Evolutionary conservation across 352 stramenopile species (phyloP), one percentile per base, ranked within the genome.

Genomic region (Phytophthora boehmeriae): DNA sequence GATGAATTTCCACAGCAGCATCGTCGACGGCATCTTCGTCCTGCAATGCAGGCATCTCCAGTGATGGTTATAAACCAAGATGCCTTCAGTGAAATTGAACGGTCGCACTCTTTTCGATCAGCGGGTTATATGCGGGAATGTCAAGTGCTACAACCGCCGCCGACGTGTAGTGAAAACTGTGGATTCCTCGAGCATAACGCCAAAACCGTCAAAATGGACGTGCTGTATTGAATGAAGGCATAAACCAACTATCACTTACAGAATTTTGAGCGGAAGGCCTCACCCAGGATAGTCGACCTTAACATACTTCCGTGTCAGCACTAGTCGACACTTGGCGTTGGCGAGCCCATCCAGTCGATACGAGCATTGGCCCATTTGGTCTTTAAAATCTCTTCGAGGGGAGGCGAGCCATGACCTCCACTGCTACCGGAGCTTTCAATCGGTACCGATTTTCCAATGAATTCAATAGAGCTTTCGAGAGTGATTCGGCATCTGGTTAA

Each of bases 371-470:
- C 65, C 86, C 86, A 95, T 54, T 89, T 90, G 30, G 86, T 95
- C 48, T 82, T 83, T 43, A 95, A 61, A 43, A 93, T 85, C 60
- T 92, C 84, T 65, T 95, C 86, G 4, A 95, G 57, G 1, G 83
- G 71, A 45, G 70, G 62, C 5, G 71, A 80, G 0, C 63, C 72
- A 53, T 89, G 71, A 8, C 80, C 82, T 9, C 78, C 73, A 57
- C 69, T 76, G 13, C 43, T 53, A 1, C 75, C 51, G 13, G 70
- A 45, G 62, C 76, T 71, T 36, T 73, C 68, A 25, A 91, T 85
- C 2, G 82, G 80, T 13, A 90, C 78, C 4, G 82, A 87, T 47
- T 86, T 71, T 16, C 85, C 85, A 51, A 93, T 88, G 48, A 89
- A 86, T 32, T 87, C 76, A 0, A 59, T 46, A 8, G 36, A 58